Evolutionary conservation across 2,329 filamentous ascomycete genomes (phyloP).

Genomic region (Talaromyces funiculosus): DNA sequence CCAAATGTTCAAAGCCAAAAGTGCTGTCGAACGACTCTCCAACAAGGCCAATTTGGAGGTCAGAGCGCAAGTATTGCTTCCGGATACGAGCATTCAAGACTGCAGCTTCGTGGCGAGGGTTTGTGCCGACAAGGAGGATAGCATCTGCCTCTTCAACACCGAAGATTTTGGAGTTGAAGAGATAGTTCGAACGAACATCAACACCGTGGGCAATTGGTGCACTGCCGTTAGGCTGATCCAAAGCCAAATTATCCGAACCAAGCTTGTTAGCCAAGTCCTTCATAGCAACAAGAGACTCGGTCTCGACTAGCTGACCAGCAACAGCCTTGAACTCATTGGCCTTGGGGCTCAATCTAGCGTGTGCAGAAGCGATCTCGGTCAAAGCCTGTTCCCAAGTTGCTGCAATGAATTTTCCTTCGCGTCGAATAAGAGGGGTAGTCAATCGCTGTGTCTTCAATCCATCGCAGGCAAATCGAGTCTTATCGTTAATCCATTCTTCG

Average conservation of each 20-base stretch:
- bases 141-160: slow-evolving; percentile 91
- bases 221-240: slow-evolving; percentile 81
- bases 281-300: slow-evolving; percentile 89
- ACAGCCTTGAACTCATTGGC: slow-evolving; percentile 95
- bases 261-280: slow-evolving; percentile 97
- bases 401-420: slow-evolving; percentile 84
- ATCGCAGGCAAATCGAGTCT: slow-evolving; percentile 92
- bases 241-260: slow-evolving; percentile 88
- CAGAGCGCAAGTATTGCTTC: slow-evolving; percentile 95
- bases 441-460: slow-evolving; percentile 93
- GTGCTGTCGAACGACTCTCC: slow-evolving; percentile 90
- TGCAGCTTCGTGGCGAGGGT: slow-evolving; percentile 90
- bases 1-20: slow-evolving; percentile 91
- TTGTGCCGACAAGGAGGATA: slow-evolving; percentile 89
- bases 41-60: slow-evolving; percentile 85
- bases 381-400: slow-evolving; percentile 94
- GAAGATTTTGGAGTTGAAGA: slow-evolving; percentile 92
- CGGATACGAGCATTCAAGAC: slow-evolving; percentile 93
- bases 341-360: slow-evolving; percentile 71
- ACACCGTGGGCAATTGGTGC: slow-evolving; percentile 84
- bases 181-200: slow-evolving; percentile 88
- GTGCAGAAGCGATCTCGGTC: slow-evolving; percentile 76
- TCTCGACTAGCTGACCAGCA: slow-evolving; percentile 84
- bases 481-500: slow-evolving; percentile 99
- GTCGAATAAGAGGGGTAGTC: slow-evolving; percentile 83